A percentile compares a stretch with the other conserved stretches of the same genome.
Conservation (phyloP, 1,139 yeast genomes). For the Blastobotrys niveus region DNA sequence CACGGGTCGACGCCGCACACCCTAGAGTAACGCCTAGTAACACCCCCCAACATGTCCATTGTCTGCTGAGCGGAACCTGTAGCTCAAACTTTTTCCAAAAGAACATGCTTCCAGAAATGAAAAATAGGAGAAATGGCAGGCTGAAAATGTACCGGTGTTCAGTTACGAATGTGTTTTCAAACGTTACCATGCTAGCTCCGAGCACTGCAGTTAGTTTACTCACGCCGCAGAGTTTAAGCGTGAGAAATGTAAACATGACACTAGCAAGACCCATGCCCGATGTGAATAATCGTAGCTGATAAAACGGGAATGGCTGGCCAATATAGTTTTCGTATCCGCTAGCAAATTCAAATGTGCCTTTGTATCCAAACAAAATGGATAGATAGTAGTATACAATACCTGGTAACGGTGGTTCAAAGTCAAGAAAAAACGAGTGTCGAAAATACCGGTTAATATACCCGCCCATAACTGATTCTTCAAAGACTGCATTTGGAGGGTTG, state of each 20-base stretch:
- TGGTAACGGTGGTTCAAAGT: conserved; percentile 58
- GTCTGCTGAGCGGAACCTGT: conserved; percentile 35
- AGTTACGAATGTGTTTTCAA: conserved; percentile 52
- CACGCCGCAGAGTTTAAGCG: conserved; percentile 46
- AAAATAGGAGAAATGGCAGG: conserved; percentile 48
- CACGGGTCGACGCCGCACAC: conserved; percentile 45
- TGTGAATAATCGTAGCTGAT: conserved; percentile 48
- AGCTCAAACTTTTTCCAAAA: conserved; percentile 43
- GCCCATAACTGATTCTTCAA: conserved; percentile 55
- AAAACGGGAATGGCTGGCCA: conserved; percentile 36
- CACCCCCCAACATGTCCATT: conserved; percentile 44
- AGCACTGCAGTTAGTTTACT: conserved; percentile 41
- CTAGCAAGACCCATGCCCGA: conserved; percentile 47
- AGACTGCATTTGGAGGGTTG: conserved; percentile 39
- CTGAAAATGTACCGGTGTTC: conserved; percentile 47
- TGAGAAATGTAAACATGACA: conserved; percentile 44
- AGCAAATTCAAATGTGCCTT: conserved; percentile 38
- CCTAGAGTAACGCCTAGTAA: conserved; percentile 51
- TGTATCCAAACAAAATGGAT: conserved; percentile 41
- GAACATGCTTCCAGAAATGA: conserved; percentile 41
- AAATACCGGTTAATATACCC: conserved; percentile 49
- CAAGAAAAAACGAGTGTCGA: conserved; percentile 50
- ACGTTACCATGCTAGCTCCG: conserved; percentile 42
- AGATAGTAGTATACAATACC: conserved; percentile 45
- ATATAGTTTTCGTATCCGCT: conserved; percentile 37